Evolutionary conservation across 805 yeast genomes (phyloP), one percentile per base, ranked within the genome.

Genomic region (Candida fluviatilis): DNA sequence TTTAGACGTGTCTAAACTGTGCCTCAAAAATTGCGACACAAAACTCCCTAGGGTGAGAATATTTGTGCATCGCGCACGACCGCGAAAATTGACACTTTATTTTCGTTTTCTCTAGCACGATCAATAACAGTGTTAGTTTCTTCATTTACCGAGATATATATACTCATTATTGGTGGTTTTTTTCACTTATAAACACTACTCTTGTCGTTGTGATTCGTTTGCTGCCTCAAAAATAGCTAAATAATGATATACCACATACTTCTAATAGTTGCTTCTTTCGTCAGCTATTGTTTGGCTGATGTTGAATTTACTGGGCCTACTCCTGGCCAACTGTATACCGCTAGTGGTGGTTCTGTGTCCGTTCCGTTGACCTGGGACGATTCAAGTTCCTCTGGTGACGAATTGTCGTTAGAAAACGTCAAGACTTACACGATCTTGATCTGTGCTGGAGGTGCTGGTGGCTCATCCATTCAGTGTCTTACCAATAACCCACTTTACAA

Each of bases 371-470:
- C 42, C n/a, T 58, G 85, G 55, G 52, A 62, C 5, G 46, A 51
- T 27, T 48, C 41, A 3, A 52, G 50, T 10, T 41, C 31, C 12
- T 11, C 14, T 23, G 35, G 35, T 14, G 35, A 28, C 15, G 35
- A 28, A 18, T 84, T 86, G 0, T 44, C 66, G 1, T 50, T 83
- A 32, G 40, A 50, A 2, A 64, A 72, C 6, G 72, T 77, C 17
- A 44, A 58, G 3, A 47, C 62, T 2, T 78, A 73, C 44, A 65
- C 80, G 0, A 64, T 89, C 38, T 57, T 62, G 4, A 64, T 91
- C 37, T 81, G 91, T 59, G 75, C 90, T 1, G 96, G 95, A 23
- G 58, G 80, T 17, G 75, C 78, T 51, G 26, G 55, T 17, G 60
- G 66, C 11, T n/a, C n/a, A n/a, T n/a, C n/a, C 13, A 73, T 83